These are phyloP conservation scores for Neoconidiobolus thromboides DNA, from an alignment of 371 early-diverging fungal genomes.

Conservation along the genomic window DNA sequence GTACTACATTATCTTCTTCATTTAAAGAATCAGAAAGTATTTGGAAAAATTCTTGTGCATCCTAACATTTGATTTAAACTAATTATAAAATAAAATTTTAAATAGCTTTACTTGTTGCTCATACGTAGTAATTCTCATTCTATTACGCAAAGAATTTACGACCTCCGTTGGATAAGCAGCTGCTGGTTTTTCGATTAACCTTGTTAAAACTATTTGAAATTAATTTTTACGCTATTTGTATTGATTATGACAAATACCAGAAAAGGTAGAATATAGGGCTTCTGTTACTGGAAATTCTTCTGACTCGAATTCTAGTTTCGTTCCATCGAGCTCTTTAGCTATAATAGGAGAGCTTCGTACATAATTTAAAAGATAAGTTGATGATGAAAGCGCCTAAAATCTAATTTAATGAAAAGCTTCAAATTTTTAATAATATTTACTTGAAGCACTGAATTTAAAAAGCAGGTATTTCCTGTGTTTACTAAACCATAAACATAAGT, in stretches of 20 bases:
- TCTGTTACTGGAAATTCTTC: slow-evolving; percentile 1
- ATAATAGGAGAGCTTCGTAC: slow-evolving; percentile 14
- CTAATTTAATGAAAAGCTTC: slow-evolving; percentile 3
- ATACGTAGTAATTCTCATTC: slow-evolving; percentile 19
- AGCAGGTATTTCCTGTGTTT: slow-evolving; percentile 88
- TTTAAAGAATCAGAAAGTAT: slow-evolving; percentile 60
- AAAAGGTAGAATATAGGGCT: background rate
- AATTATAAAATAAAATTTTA: background rate
- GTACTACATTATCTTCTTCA: slow-evolving; percentile 30
- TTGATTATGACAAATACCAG: background rate
- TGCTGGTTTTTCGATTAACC: background rate
- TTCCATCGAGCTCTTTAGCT: background rate
- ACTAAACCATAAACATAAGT: slow-evolving; percentile 41
- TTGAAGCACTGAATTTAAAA: slow-evolving; percentile 81
- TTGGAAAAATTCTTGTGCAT: slow-evolving; percentile 87
- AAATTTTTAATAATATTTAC: slow-evolving; percentile 14
- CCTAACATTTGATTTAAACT: slow-evolving; percentile 20
- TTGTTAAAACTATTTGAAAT: background rate
- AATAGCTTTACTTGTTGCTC: slow-evolving; percentile 18
- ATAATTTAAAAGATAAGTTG: slow-evolving; percentile 12
- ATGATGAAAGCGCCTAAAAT: slow-evolving; percentile 26
- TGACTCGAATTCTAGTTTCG: background rate
- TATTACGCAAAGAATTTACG: slow-evolving; percentile 18
- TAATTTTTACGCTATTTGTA: background rate
- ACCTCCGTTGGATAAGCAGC: background rate